Percentiles rank a stretch among this genome's conserved stretches.
Conservation (phyloP, 1,284 basidiomycete genomes). For the Fomitopsis betulina region DNA sequence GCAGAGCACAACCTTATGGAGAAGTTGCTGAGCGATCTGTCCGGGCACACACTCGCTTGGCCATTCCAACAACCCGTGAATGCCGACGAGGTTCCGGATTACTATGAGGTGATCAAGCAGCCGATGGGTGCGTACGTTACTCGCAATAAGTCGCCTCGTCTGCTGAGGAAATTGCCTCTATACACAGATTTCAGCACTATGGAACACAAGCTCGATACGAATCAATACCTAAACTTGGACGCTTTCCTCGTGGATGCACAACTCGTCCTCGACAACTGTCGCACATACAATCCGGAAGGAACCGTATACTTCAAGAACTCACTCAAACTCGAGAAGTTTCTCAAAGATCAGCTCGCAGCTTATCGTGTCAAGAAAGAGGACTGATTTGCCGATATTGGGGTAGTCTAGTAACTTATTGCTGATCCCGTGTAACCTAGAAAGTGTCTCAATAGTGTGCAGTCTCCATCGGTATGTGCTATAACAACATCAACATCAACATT, state of each 20-base stretch:
- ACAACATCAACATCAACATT: not conserved
- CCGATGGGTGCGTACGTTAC: conserved; percentile 79
- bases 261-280: conserved; percentile 90
- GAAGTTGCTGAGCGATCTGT: conserved; percentile 80
- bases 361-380: conserved; percentile 18
- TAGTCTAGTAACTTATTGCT: not conserved
- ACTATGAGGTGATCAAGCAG: conserved; percentile 86
- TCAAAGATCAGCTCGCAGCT: conserved; percentile 44
- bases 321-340: conserved; percentile 72
- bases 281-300: conserved; percentile 82
- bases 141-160: not conserved
- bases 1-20: conserved; percentile 71
- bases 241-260: conserved; percentile 79
- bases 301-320: conserved; percentile 88
- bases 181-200: conserved; percentile 83
- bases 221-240: conserved; percentile 75
- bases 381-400: not conserved
- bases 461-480: not conserved
- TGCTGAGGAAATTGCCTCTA: not conserved
- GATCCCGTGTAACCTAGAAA: not conserved
- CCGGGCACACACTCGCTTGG: conserved; percentile 83
- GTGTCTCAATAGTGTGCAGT: not conserved
- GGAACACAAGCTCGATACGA: conserved; percentile 87
- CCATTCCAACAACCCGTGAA: conserved; percentile 85
- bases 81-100: conserved; percentile 82